Evolutionary conservation across 2,329 filamentous ascomycete species (phyloP).

Genomic region (Hypoxylon sp.): DNA sequence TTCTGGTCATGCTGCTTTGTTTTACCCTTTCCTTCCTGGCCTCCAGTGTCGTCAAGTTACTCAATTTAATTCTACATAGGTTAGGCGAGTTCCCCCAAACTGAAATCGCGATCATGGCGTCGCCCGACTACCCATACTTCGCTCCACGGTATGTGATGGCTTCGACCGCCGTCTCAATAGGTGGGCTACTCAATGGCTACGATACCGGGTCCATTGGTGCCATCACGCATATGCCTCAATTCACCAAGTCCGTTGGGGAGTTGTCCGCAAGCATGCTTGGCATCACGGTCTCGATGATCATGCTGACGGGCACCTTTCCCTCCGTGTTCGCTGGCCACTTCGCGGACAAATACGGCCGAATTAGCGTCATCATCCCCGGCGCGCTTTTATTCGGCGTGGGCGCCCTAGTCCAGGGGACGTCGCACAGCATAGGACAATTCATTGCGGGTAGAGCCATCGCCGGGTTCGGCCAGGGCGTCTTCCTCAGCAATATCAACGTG

Average conservation of each 20-base stretch:
- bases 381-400: slow-evolving; percentile 69
- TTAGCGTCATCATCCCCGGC: slow-evolving; percentile 62
- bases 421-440: slow-evolving; percentile 66
- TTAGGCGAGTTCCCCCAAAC: neutral
- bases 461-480: slow-evolving; percentile 73
- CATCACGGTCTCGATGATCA: slow-evolving; percentile 71
- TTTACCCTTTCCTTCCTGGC: slow-evolving; percentile 5
- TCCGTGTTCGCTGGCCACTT: slow-evolving; percentile 71
- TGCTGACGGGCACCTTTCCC: slow-evolving; percentile 70
- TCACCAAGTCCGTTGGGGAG: slow-evolving; percentile 58
- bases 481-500: slow-evolving; percentile 69
- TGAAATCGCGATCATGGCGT: slow-evolving; percentile 20
- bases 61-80: neutral
- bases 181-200: slow-evolving; percentile 57
- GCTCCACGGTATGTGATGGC: slow-evolving; percentile 55
- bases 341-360: slow-evolving; percentile 66
- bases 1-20: neutral
- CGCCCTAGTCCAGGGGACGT: slow-evolving; percentile 65
- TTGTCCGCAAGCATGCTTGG: slow-evolving; percentile 69
- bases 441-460: slow-evolving; percentile 68
- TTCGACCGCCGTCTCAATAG: slow-evolving; percentile 53
- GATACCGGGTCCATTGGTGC: slow-evolving; percentile 58
- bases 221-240: slow-evolving; percentile 55
- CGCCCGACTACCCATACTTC: slow-evolving; percentile 37
- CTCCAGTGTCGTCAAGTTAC: slow-evolving; percentile 2